Evolutionary conservation across 2,329 filamentous ascomycete species (phyloP).

Genomic region (Sporothrix dimorphospora): DNA sequence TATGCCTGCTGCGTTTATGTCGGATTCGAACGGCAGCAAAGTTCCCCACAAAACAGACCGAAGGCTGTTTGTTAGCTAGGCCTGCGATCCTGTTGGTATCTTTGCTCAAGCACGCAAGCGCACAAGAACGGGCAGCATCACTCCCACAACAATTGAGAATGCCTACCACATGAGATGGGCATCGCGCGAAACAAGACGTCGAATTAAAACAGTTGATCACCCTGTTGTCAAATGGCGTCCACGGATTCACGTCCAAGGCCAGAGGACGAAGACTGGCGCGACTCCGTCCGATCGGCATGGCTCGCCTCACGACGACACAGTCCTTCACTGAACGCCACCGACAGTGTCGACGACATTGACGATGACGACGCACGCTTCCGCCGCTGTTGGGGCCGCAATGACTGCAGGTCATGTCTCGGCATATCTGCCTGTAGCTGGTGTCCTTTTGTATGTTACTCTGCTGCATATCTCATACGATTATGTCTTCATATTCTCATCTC

Average conservation of each 20-base stretch:
- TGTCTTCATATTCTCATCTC: not conserved
- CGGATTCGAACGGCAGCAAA: not conserved
- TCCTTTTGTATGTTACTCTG: conserved; percentile 49
- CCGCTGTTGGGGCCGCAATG: conserved; percentile 56
- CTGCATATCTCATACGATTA: not conserved
- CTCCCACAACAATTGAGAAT: not conserved
- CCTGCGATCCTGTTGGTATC: not conserved
- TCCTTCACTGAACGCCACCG: not conserved
- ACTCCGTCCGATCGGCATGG: conserved; percentile 5
- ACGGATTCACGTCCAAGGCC: not conserved
- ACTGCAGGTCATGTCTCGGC: conserved; percentile 52
- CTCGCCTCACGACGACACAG: not conserved
- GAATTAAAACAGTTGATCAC: not conserved
- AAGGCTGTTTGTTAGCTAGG: not conserved
- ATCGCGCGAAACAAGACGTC: not conserved
- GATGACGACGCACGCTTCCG: conserved; percentile 48
- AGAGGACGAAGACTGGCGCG: not conserved
- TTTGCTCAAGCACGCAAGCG: conserved; percentile 7
- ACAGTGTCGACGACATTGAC: conserved; percentile 34
- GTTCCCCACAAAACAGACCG: not conserved
- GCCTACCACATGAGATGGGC: not conserved
- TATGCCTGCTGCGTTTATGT: not conserved
- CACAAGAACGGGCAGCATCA: not conserved
- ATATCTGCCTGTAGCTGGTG: conserved; percentile 55
- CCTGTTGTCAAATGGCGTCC: not conserved